Conservation (phyloP, 2,329 filamentous ascomycete species). For the Orbilia oligospora region DNA sequence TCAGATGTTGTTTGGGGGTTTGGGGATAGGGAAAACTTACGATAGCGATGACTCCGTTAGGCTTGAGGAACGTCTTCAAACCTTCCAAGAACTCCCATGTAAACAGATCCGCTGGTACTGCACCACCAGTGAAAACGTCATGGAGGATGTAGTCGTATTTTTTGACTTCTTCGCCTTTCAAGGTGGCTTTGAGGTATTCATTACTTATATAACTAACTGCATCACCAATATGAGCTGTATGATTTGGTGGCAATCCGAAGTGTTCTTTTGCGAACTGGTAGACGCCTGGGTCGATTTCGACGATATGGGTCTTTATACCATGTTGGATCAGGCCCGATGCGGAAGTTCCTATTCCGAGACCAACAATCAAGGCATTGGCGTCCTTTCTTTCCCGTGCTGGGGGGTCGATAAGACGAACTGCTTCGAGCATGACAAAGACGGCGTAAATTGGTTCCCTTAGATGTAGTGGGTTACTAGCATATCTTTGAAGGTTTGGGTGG, state of each 20-base stretch:
- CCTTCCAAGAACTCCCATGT: conserved; percentile 85
- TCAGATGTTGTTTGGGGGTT: conserved; percentile 2
- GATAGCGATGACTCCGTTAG: conserved; percentile 87
- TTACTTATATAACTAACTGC: conserved; percentile 78
- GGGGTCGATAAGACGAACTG: conserved; percentile 82
- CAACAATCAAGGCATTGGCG: conserved; percentile 87
- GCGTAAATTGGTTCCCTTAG: conserved; percentile 91
- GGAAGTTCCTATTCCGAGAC: conserved; percentile 91
- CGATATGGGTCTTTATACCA: conserved; percentile 90
- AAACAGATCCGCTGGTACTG: conserved; percentile 89
- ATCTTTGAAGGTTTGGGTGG: conserved; percentile 69
- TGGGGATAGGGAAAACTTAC: conserved; percentile 69
- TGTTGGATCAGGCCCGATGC: conserved; percentile 88
- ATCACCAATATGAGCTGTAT: conserved; percentile 84
- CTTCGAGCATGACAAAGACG: conserved; percentile 96
- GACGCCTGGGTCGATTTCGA: conserved; percentile 93
- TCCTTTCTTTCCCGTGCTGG: conserved; percentile 73
- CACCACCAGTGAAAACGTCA: conserved; percentile 97
- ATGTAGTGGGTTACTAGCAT: conserved; percentile 66
- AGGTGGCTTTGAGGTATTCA: conserved; percentile 70
- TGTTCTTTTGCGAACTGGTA: conserved; percentile 85
- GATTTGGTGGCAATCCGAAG: conserved; percentile 83
- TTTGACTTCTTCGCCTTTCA: conserved; percentile 65
- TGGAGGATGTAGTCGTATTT: conserved; percentile 93
- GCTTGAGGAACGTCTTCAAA: conserved; percentile 79